These are phyloP conservation scores for Heritiera littoralis DNA, from an alignment of 345 rosid species.

Conservation along the genomic window DNA sequence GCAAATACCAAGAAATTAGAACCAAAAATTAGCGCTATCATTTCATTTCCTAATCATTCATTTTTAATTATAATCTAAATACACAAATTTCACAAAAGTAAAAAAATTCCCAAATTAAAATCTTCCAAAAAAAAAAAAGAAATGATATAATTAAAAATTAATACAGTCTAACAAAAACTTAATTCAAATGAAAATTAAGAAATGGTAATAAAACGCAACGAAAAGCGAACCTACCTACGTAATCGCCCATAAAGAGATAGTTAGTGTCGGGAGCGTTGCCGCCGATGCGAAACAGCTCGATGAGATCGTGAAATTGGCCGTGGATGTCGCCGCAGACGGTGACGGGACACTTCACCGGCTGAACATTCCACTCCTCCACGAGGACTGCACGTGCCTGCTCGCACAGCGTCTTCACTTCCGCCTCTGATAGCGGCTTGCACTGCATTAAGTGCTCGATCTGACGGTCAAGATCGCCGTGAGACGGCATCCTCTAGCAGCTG, in stretches of 20 bases:
- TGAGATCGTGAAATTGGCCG: constrained; percentile 58
- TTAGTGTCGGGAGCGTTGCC: constrained; percentile 56
- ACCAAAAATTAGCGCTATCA: not conserved
- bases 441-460: constrained; percentile 64
- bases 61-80: not conserved
- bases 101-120: not conserved
- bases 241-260: constrained; percentile 62
- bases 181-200: not conserved
- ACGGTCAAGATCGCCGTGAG: constrained; percentile 56
- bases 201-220: not conserved
- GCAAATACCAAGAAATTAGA: not conserved
- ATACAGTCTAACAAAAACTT: not conserved
- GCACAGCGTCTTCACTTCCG: constrained; percentile 50
- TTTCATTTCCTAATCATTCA: not conserved
- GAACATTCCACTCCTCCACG: constrained; percentile 59
- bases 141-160: no score
- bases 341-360: constrained; percentile 56
- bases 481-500: constrained; percentile 27
- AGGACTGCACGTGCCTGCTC: constrained; percentile 49
- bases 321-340: constrained; percentile 58
- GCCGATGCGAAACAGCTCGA: constrained; percentile 58
- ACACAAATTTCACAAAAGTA: not conserved
- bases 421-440: constrained; percentile 55
- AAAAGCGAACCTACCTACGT: constrained; percentile 42
- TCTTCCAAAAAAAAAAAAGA: not conserved